Evolutionary conservation across 164 flowering plant genomes (phyloP), one percentile per base, ranked within the genome.

Genomic region (Buxus sempervirens): DNA sequence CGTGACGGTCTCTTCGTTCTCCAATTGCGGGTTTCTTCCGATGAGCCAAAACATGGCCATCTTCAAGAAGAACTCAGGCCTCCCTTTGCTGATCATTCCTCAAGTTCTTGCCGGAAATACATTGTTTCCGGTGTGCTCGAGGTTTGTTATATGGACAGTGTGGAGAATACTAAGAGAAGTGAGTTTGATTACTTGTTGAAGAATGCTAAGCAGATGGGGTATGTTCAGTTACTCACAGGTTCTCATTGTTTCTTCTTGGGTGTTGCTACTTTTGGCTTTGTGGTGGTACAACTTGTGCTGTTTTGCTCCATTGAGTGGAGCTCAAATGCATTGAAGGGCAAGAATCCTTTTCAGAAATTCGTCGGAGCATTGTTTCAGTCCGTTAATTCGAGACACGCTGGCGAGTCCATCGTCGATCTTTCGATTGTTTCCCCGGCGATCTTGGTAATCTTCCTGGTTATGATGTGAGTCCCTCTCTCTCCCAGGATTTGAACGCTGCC

Each of bases 41-140:
- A 93, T 92, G 8, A 90, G 88, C 58, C 96, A 93, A 66, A 90
- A 88, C 82, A 89, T 90, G 98, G 57, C 83, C 1, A 79, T 81
- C 8, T 93, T 93, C 68, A 76, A 58, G 72, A 74, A 79, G 25
- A 82, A 89, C 24, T 73, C 94, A 8, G 91, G 89, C 13, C 88
- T 93, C 10, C 80, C 88, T 0, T 76, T 84, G 23, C 70, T 90
- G 18, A 57, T 90, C 2, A 74, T 87, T 21, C 86, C 92, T 16
- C 97, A 82, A 54, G 0, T 84, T 54, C 83, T 93, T 0, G 14
- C 85, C 0, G 96, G 98, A 5, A 88, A 91, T 84, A 85, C 90
- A 0, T 59, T 93, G 20, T 93, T 65, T 49, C 84, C 98, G 0
- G 22, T 81, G 0, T 77, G 77, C 70, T 70, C 89, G 54, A 62